phyloP scores from a whole-genome alignment of 2,329 filamentous ascomycete species.

The Beauveria australis region DNA sequence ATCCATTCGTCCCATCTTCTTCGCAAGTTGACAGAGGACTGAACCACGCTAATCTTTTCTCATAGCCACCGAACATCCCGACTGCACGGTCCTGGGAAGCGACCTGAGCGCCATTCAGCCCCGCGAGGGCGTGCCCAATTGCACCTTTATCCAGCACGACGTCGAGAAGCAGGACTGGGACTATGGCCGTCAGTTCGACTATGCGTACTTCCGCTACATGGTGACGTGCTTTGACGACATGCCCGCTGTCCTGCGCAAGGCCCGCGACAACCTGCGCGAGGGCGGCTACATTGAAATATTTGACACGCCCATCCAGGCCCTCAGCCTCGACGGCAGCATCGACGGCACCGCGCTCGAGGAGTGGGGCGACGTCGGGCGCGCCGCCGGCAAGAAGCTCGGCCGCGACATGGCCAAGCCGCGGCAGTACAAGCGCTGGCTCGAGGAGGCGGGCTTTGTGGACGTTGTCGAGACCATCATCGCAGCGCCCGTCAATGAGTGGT shows the following conservation, averaged over 20 bases:
- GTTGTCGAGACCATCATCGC: conserved; percentile 17
- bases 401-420: conserved; percentile 18
- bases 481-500: conserved; percentile 26
- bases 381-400: conserved; percentile 16
- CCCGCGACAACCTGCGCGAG: conserved; percentile 32
- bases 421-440: conserved; percentile 20
- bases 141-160: conserved; percentile 5
- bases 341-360: conserved; percentile 12
- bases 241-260: conserved; percentile 35
- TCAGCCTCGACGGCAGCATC: conserved; percentile 12
- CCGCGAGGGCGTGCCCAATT: neutral
- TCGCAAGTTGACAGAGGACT: neutral
- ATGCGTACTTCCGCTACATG: conserved; percentile 44
- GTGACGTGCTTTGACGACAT: conserved; percentile 43
- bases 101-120: conserved; percentile 38
- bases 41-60: neutral
- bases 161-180: conserved; percentile 10
- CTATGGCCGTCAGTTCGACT: conserved; percentile 36
- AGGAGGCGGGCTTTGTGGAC: conserved; percentile 26
- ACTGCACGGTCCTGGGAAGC: conserved; percentile 7
- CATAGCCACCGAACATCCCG: conserved; percentile 5
- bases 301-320: conserved; percentile 21
- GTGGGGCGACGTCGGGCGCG: conserved; percentile 14
- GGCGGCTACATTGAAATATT: conserved; percentile 34
- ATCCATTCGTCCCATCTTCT: neutral